Percentiles rank a stretch among this genome's conserved stretches.
Evolutionary conservation across 306 rosid genomes (phyloP).

Genomic region (Citrullus mucosospermus): DNA sequence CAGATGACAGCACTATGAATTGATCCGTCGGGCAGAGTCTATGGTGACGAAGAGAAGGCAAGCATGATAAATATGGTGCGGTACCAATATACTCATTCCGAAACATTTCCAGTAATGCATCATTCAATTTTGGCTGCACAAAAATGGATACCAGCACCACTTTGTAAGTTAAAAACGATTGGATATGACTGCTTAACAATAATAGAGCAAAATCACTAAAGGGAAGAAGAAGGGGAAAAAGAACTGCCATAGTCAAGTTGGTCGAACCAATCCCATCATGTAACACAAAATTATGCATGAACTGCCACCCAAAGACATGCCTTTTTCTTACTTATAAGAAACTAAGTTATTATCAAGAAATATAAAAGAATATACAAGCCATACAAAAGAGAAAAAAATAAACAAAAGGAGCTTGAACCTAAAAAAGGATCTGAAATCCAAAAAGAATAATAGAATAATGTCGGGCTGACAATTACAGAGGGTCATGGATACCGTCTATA

Average conservation of each 20-base stretch:
- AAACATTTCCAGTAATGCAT: conserved; percentile 80
- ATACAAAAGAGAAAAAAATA: too few relatives aligned
- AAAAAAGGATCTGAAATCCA: not conserved
- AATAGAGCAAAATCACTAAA: conserved; percentile 2
- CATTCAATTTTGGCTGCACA: conserved; percentile 89
- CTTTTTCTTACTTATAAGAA: too few relatives aligned
- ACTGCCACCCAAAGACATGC: not conserved
- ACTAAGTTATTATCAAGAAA: too few relatives aligned
- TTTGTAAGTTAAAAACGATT: not conserved
- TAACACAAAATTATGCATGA: not conserved
- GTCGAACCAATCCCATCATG: not conserved
- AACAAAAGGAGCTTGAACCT: not conserved
- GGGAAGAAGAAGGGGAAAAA: not conserved
- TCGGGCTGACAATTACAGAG: not conserved
- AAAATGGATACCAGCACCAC: conserved; percentile 16
- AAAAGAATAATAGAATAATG: not conserved
- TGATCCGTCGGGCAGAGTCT: conserved; percentile 76
- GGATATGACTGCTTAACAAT: not conserved
- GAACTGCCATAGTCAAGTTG: not conserved
- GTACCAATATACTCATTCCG: conserved; percentile 92
- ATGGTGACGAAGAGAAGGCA: conserved; percentile 85
- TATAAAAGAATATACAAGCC: too few relatives aligned
- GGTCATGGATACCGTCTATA: not conserved
- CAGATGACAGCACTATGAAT: conserved; percentile 92
- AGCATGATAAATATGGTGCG: conserved; percentile 84